A percentile compares a stretch with the other conserved stretches of the same genome.
phyloP scores from a whole-genome alignment of 129 eudicot genomes.

The Gnaphalium uliginosum region DNA sequence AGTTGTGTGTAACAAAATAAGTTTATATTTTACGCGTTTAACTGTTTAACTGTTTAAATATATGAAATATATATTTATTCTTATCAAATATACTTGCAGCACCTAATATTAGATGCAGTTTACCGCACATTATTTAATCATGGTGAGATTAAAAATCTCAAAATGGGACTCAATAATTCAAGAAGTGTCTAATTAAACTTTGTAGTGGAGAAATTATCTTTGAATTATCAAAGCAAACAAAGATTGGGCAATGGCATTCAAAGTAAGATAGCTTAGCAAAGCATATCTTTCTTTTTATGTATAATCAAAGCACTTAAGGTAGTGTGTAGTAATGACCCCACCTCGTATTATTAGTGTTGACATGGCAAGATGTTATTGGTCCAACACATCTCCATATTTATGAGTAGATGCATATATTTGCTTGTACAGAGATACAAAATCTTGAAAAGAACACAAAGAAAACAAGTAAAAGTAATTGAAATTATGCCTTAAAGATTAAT shows the following conservation, averaged over 20 bases:
- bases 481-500: not conserved
- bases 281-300: slow-evolving; percentile 27
- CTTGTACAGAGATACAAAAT: not conserved
- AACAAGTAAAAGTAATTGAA: not conserved
- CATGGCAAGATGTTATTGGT: slow-evolving; percentile 30
- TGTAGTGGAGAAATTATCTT: slow-evolving; percentile 20
- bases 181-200: slow-evolving; percentile 17
- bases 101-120: too few species aligned
- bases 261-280: slow-evolving; percentile 36
- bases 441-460: not conserved
- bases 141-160: not conserved
- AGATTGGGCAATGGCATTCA: not conserved
- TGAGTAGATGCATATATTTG: not conserved
- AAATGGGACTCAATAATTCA: not conserved
- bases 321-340: slow-evolving; percentile 1
- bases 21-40: too few species aligned
- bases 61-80: too few species aligned
- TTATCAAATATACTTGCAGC: too few species aligned
- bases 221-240: slow-evolving; percentile 7
- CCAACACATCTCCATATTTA: slow-evolving; percentile 10
- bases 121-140: too few species aligned
- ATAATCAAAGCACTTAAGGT: slow-evolving; percentile 16
- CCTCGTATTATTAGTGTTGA: slow-evolving; percentile 30
- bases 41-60: too few species aligned
- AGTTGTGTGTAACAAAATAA: too few species aligned